Conservation (phyloP, 2,329 filamentous ascomycete species). For the Ramichloridium luteum region DNA sequence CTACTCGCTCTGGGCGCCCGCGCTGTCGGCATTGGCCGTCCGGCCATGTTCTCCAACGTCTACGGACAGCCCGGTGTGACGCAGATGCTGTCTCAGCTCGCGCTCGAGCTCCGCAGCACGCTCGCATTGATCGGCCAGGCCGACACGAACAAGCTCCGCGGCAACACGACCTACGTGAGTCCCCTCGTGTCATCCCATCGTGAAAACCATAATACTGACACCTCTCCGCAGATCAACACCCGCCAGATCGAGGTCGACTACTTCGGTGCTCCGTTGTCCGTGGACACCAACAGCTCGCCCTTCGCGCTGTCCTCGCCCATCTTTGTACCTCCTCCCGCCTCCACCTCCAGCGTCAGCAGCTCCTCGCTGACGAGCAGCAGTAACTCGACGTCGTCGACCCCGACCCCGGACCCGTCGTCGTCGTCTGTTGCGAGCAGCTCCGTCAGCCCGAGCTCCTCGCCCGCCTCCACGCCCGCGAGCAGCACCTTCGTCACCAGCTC, state of each 20-base stretch:
- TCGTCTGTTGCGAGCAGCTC: background rate
- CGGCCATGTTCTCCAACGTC: constrained; percentile 41
- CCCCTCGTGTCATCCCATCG: background rate
- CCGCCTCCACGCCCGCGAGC: background rate
- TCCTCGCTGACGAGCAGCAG: background rate
- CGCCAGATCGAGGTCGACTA: constrained; percentile 12
- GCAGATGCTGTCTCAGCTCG: constrained; percentile 38
- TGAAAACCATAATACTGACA: background rate
- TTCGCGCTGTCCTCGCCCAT: constrained; percentile 3
- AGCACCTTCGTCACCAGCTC: background rate
- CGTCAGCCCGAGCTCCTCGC: no score
- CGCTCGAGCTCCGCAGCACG: constrained; percentile 32
- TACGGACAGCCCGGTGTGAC: constrained; percentile 52
- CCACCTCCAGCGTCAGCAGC: background rate
- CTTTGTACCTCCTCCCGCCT: background rate
- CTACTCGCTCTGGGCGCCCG: constrained; percentile 28
- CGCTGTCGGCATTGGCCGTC: constrained; percentile 36
- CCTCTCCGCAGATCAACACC: constrained; percentile 12
- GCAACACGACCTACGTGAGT: constrained; percentile 15
- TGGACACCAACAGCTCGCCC: constrained; percentile 4
- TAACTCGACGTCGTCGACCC: background rate
- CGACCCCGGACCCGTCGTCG: no score
- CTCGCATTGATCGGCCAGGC: constrained; percentile 14
- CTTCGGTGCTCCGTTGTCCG: constrained; percentile 9
- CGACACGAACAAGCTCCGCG: constrained; percentile 9